Base-by-base conservation (phyloP, 257 asterid species). In the Buddleja alternifolia region DNA sequence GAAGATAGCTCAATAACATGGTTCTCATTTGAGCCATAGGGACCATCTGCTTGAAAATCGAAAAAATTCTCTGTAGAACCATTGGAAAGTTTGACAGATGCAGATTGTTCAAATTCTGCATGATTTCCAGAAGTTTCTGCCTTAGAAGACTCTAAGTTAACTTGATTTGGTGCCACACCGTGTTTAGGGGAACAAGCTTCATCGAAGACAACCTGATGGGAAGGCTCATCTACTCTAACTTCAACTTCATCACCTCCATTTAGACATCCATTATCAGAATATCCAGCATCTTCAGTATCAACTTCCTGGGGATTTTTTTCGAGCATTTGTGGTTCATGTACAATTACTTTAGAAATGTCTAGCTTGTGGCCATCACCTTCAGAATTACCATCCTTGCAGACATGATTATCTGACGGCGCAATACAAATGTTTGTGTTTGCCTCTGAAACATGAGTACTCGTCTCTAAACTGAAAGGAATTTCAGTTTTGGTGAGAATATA, bases 391-490 rank as follows among this genome's bases (percentile, higher is more conserved):
- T 74, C 75, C 71, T 73, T 73, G 70, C 44, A 54, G 55, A 73
- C 64, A 59, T 59, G 71, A 45, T 62, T 37, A n/a, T 62, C 76
- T n/a, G 21, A 10, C 51, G 75, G 70, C 59, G 67, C 84, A 17
- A 29, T 15, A 50, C 47, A 51, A 70, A 14, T 67, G 34, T 62
- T 66, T 5, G 76, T 51, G 68, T 74, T 78, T 66, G 66, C 86
- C 67, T 80, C 84, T 8, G 81, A 77, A 66, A 66, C 50, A 64
- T 66, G 84, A 74, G 80, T 69, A 63, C 82, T 96, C 73, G 68
- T 82, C 81, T 89, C 99, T 41, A 86, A 80, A 78, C 99, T 93
- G 96, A 72, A 77, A 85, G 39, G 29, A 67, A 55, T 52, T 64
- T 21, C 44, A 51, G 63, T 77, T 64, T 58, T 56, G 78, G 77